Base-by-base conservation (phyloP, 1,284 basidiomycete species). In the Gymnopus androsaceus region DNA sequence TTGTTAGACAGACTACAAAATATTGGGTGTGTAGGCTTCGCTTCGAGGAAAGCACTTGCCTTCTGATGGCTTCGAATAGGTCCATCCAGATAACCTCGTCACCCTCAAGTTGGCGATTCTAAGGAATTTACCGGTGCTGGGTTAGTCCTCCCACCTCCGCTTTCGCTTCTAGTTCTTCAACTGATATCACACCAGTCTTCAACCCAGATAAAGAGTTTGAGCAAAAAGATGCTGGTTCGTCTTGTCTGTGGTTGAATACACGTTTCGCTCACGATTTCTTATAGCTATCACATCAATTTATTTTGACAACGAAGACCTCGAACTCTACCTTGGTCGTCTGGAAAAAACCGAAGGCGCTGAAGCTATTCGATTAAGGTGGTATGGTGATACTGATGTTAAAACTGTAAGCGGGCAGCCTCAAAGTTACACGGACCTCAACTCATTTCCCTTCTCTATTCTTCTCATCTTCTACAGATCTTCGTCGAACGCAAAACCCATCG, bases 271-370 rank as follows among this genome's bases (percentile, higher is more conserved):
- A 41, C 19, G 17, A 4, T n/a, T n/a, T 42, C 55, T 59, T 55
- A 15, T 62, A 86, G 90, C 90, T 7, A 92, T 92, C 60, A 92
- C 92, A 0, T 94, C 92, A 2, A 90, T 95, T 54, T 95, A 94
- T 72, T 93, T 93, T 61, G 95, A 98, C 69, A 96, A 98, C 63
- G 92, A 97, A 68, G 92, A 97, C 51, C 83, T 99, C 41, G 96
- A 99, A 62, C 83, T 99, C n/a, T 99, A 99, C 69, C 87, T 99
- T 15, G 96, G 97, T 44, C 89, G 96, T 52, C 78, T 99, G 23
- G 96, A 99, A 74, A 99, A 99, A 82, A 98, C 95, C 0, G 96
- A 99, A 76, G 96, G 96, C 4, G 96, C 97, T 4, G 95, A 99
- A 73, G 96, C 97, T 12, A 85, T 99, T 61, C 92, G 96, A 55